Percentiles rank a stretch among this genome's conserved stretches.
phyloP scores from a whole-genome alignment of 495 filamentous ascomycete genomes.

The Penicillium desertorum region DNA sequence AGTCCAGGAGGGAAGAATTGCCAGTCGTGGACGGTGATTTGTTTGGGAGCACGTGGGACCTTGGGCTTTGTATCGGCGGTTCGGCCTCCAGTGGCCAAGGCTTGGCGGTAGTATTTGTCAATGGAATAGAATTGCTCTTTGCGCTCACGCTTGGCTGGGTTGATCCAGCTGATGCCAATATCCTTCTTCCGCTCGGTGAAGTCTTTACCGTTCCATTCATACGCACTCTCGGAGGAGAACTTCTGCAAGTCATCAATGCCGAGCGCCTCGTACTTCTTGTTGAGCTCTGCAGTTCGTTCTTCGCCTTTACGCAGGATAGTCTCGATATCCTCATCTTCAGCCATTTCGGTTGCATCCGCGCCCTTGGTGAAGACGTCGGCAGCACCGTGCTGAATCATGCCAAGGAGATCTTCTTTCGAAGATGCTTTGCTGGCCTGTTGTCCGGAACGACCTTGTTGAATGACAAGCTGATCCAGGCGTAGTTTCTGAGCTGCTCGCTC shows the following conservation, averaged over 20 bases:
- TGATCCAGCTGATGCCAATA: constrained; percentile 95
- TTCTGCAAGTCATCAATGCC: constrained; percentile 98
- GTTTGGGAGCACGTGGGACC: constrained; percentile 93
- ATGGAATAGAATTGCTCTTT: constrained; percentile 98
- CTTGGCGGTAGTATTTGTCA: constrained; percentile 97
- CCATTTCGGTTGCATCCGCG: constrained; percentile 56
- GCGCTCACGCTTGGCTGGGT: constrained; percentile 95
- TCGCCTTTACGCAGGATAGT: constrained; percentile 83
- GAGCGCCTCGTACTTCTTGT: constrained; percentile 93
- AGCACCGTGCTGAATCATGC: constrained; percentile 99
- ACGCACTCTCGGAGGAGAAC: constrained; percentile 93
- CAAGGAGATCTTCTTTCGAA: constrained; percentile 92
- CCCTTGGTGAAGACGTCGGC: constrained; percentile 80
- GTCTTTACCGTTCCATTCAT: constrained; percentile 98
- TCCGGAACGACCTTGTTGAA: constrained; percentile 96
- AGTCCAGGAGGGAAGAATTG: constrained; percentile 90
- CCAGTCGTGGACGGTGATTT: constrained; percentile 88
- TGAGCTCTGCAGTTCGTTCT: constrained; percentile 82
- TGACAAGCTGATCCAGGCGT: constrained; percentile 96
- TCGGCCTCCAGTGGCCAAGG: constrained; percentile 79
- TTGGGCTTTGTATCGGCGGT: constrained; percentile 89
- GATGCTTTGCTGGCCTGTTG: constrained; percentile 82
- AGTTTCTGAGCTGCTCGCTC: constrained; percentile 97
- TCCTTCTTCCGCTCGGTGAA: constrained; percentile 91
- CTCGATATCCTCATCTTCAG: constrained; percentile 82